Evolutionary conservation across 345 rosid genomes (phyloP).

Genomic region (Fremontodendron californicum): DNA sequence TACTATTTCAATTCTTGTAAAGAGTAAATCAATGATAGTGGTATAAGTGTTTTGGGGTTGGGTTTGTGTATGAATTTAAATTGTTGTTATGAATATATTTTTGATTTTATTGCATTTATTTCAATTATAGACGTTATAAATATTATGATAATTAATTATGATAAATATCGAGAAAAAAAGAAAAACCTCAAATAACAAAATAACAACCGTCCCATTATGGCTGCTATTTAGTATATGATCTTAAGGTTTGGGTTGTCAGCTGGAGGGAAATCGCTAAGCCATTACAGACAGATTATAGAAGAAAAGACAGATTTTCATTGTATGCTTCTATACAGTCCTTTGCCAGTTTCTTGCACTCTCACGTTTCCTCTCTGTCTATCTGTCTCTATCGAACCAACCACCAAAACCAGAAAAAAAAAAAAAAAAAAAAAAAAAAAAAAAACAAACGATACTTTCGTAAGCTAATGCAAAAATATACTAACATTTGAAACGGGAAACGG

Average conservation of each 20-base stretch:
- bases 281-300: background rate
- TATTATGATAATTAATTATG: no score
- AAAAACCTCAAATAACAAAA: no score
- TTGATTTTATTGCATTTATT: no score
- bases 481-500: background rate
- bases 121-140: no score
- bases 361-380: background rate
- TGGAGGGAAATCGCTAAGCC: slow-evolving; percentile 23
- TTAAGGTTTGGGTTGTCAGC: slow-evolving; percentile 2
- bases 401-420: background rate
- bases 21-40: no score
- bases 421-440: background rate
- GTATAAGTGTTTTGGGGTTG: no score
- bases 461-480: background rate
- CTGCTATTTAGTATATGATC: no score
- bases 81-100: no score
- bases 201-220: no score
- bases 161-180: no score
- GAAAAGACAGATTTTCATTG: background rate
- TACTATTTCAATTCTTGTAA: no score
- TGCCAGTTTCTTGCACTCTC: slow-evolving; percentile 1
- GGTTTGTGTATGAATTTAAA: no score
- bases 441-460: background rate
- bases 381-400: background rate
- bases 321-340: background rate